Evolutionary conservation across 176 grass and related monocot genomes (phyloP), one percentile per base, ranked within the genome.

Genomic region (Bonia amplexicaulis): DNA sequence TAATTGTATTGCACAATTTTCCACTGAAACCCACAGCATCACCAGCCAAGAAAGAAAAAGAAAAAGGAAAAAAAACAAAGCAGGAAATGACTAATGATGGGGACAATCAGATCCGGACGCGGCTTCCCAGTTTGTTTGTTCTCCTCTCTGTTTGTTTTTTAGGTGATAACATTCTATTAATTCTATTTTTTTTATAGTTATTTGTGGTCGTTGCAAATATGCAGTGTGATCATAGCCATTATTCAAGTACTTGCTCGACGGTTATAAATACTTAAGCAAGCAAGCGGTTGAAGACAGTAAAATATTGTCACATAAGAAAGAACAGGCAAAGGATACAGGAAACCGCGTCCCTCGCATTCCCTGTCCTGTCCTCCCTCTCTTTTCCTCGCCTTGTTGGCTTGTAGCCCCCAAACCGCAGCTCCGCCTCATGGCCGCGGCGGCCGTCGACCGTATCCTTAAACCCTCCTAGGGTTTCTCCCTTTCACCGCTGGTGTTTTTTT

Each of bases 381-480:
- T 19, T 69, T 14, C 35, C 79, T 68, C 51, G 58, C 55, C 33
- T 58, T 2, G 10, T 60, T 45, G 48, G 33, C 55, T 61, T 52
- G 71, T 52, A 17, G 6, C 15, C 22, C 68, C 63, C 48, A 46
- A 63, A 53, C 29, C 77, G 12, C n/a, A 55, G 66, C 57, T 66
- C 76, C 45, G 69, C 37, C 33, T 23, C 47, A 90, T 90, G 88
- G 78, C 64, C 5, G 31, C 71, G 11, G 51, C 62, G 37, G 17
- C 83, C 9, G 64, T 61, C 48, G 88, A 90, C 26, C 88, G 83
- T 90, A 90, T 90, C 82, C 88, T 86, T 86, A 41, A 54, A 25
- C 19, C 40, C 45, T 64, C 23, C 19, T 68, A 1, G 11, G 23
- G 5, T 62, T 13, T 26, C 59, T 37, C 6, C 13, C 33, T n/a